Evolutionary conservation across 805 yeast species (phyloP).

Genomic region (Lachancea sp.): DNA sequence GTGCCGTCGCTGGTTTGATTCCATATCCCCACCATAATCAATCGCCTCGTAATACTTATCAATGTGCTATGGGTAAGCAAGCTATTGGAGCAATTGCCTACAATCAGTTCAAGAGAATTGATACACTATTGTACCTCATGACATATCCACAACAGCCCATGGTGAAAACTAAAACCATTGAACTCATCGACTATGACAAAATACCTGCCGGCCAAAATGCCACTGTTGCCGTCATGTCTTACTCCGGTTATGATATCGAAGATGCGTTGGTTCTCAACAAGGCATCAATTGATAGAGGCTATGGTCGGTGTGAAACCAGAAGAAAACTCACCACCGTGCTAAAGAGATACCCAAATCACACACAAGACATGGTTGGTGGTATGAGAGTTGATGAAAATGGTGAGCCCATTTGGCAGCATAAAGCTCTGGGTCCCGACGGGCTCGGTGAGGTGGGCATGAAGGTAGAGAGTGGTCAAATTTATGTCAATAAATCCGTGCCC

Average conservation of each 20-base stretch:
- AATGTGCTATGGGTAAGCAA: constrained; percentile 99
- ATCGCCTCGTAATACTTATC: constrained; percentile 98
- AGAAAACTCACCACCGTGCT: constrained; percentile 84
- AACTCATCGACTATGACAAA: constrained; percentile 89
- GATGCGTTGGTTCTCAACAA: constrained; percentile 95
- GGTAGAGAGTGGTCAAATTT: constrained; percentile 89
- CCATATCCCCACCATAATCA: constrained; percentile 99
- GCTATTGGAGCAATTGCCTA: constrained; percentile 99
- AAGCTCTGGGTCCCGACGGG: constrained; percentile 88
- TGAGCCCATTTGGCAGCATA: constrained; percentile 79
- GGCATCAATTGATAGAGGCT: constrained; percentile 90
- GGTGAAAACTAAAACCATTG: constrained; percentile 97
- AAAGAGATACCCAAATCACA: constrained; percentile 89
- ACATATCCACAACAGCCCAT: constrained; percentile 99
- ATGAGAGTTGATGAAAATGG: constrained; percentile 80
- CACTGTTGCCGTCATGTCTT: constrained; percentile 97
- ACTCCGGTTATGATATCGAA: constrained; percentile 98
- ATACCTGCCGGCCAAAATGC: constrained; percentile 99
- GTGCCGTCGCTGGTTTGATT: constrained; percentile 97
- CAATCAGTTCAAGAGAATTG: constrained; percentile 92
- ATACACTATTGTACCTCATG: constrained; percentile 87
- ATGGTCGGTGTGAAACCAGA: constrained; percentile 94
- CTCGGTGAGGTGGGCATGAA: constrained; percentile 92
- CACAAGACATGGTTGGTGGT: constrained; percentile 87
- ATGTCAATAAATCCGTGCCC: constrained; percentile 89